Evolutionary conservation across 352 stramenopile genomes (phyloP).

Genomic region (Phytopythium cucurbitacearum): DNA sequence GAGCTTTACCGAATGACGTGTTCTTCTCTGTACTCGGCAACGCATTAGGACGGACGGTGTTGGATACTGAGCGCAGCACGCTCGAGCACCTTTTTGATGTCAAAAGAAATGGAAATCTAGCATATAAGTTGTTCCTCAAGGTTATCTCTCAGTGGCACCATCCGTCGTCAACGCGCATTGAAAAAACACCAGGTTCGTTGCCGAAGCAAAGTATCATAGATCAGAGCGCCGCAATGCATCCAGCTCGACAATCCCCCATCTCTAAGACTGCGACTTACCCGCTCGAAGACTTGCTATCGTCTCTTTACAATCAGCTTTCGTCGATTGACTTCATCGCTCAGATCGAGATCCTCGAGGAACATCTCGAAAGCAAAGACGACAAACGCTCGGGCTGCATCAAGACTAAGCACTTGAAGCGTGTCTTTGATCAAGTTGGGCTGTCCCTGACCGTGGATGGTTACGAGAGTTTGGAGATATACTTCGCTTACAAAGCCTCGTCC

Average conservation of each 20-base stretch:
- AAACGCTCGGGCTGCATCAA: slow-evolving; percentile 24
- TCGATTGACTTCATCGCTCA: slow-evolving; percentile 67
- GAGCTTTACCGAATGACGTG: slow-evolving; percentile 16
- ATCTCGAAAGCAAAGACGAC: slow-evolving; percentile 32
- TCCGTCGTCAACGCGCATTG: no score
- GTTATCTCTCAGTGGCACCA: slow-evolving; percentile 51
- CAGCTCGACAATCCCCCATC: no score
- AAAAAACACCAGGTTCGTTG: no score
- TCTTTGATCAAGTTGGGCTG: slow-evolving; percentile 55
- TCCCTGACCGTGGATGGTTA: slow-evolving; percentile 37
- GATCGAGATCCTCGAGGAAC: slow-evolving; percentile 58
- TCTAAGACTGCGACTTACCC: slow-evolving; percentile 2
- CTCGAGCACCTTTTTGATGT: slow-evolving; percentile 75
- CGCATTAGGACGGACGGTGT: slow-evolving; percentile 21
- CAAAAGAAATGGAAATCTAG: slow-evolving; percentile 44
- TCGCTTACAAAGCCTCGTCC: neutral
- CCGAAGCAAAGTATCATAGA: no score
- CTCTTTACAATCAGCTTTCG: slow-evolving; percentile 62
- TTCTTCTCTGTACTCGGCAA: slow-evolving; percentile 36
- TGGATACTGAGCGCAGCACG: slow-evolving; percentile 22
- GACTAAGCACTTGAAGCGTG: slow-evolving; percentile 26
- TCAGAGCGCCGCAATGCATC: neutral
- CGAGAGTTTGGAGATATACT: slow-evolving; percentile 32
- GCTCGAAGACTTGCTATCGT: slow-evolving; percentile 31
- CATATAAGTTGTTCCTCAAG: slow-evolving; percentile 74